These are phyloP conservation scores for Starmerella bombicola DNA, from an alignment of 805 yeast genomes.

Conservation along the genomic window DNA sequence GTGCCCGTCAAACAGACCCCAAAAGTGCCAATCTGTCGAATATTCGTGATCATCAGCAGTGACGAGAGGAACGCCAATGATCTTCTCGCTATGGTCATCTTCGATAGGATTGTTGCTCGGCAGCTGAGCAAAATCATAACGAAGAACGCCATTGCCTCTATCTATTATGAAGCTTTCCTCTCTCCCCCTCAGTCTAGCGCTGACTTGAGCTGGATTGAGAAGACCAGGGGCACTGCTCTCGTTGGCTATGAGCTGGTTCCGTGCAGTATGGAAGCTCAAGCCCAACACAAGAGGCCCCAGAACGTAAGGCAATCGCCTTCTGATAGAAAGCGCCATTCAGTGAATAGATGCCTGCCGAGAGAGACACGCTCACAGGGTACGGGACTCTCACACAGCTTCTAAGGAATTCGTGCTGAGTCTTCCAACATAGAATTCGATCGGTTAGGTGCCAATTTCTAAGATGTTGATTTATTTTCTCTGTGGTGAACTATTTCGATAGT, in stretches of 20 bases:
- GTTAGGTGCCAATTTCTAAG: too few relatives aligned
- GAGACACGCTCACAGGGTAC: background rate
- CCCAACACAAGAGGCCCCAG: conserved; percentile 18
- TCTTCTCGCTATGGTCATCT: conserved; percentile 79
- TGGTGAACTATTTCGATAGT: too few relatives aligned
- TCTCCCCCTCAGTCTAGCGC: conserved; percentile 49
- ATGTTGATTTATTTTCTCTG: too few relatives aligned
- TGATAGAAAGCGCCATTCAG: conserved; percentile 9
- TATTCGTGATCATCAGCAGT: conserved; percentile 32
- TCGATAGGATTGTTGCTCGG: conserved; percentile 90
- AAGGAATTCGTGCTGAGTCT: too few relatives aligned
- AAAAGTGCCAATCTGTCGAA: conserved; percentile 75
- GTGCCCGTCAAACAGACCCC: conserved; percentile 95
- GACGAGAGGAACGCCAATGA: conserved; percentile 45
- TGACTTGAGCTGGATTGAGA: conserved; percentile 45
- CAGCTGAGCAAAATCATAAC: conserved; percentile 82
- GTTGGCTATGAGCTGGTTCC: conserved; percentile 11
- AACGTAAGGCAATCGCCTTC: conserved; percentile 34
- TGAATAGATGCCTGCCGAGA: too few relatives aligned
- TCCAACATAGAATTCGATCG: too few relatives aligned
- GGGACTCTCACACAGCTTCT: background rate
- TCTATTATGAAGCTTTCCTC: conserved; percentile 74
- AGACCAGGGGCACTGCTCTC: conserved; percentile 8
- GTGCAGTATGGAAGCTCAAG: conserved; percentile 13
- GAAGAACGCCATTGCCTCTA: conserved; percentile 72